Evolutionary conservation across 148 eudicot genomes (phyloP).

Genomic region (Nyssa sinensis): DNA sequence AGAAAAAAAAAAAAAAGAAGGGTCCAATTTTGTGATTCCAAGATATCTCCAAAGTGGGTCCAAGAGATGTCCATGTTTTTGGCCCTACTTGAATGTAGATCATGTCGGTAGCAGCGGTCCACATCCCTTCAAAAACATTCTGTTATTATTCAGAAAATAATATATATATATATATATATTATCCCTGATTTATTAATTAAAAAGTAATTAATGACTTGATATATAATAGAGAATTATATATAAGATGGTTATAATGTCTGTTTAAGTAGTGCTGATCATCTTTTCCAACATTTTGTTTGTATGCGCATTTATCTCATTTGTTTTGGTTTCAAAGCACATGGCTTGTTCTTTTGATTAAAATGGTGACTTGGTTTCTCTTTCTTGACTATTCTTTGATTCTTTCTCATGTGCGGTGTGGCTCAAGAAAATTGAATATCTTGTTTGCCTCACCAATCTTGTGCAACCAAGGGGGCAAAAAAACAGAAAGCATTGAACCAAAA

Average conservation of each 20-base stretch:
- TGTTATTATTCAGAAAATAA: not conserved
- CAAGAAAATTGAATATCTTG: not conserved
- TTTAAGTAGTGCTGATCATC: not conserved
- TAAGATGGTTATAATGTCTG: not conserved
- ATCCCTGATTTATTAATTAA: no score
- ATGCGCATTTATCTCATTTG: no score
- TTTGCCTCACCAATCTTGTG: not conserved
- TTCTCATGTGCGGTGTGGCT: not conserved
- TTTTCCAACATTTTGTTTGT: not conserved
- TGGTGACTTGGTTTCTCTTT: not conserved
- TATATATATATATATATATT: no score
- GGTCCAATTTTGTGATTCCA: not conserved
- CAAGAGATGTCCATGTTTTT: not conserved
- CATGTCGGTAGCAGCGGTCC: slow-evolving; percentile 16
- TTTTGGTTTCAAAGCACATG: slow-evolving; percentile 17
- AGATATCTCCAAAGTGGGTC: not conserved
- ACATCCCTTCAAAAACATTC: slow-evolving; percentile 28
- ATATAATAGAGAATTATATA: no score
- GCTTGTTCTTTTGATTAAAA: slow-evolving; percentile 5
- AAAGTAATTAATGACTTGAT: no score
- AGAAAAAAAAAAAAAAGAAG: no score
- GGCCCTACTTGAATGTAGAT: not conserved
- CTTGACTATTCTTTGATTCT: not conserved
- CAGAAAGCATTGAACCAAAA: no score
- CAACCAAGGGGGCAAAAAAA: not conserved